Base-by-base conservation (phyloP, 768 basidiomycete genomes). In the Lactifluus pinguis region DNA sequence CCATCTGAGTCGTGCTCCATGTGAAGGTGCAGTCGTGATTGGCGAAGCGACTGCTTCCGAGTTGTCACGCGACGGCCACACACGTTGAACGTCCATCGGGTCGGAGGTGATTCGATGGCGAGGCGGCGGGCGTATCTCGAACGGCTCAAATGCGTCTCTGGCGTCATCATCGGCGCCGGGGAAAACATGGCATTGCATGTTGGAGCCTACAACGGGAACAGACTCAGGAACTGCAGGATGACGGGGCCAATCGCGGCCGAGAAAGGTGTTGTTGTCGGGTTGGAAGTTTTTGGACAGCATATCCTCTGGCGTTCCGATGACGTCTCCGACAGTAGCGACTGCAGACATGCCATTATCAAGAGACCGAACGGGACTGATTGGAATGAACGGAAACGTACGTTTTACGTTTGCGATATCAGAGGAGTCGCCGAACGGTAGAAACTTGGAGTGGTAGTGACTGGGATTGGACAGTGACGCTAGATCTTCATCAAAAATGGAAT, bases 391-490 rank as follows among this genome's bases (percentile, higher is more conserved):
- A 52, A 79, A 72, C 29, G 80, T 78, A 32, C 71, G 72, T 13
- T 78, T 76, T 48, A 77, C 65, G 56, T 71, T 68, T 30, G 68
- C 69, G 1, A 70, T 62, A 44, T 78, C 76, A 45, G 69, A 57
- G 45, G 69, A 57, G 60, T 83, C 83, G 50, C 69, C 70, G 64
- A 87, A 86, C 7, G 84, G 82, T 38, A 80, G 78, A 69, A 86
- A 85, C 3, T 72, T 73, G 10, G 70, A 67, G n/a, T 62, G 60
- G 45, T 62, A 59, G 45, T 61, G 67, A 15, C 58, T 49, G 30
- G 58, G 67, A 44, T 67, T 69, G 19, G 66, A 60, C 34, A 73
- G 59, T 30, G 74, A 68, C n/a, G 75, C 70, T 41, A 74, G 59
- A 51, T 76, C 73, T 36, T 77, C 76, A 55, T 77, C 75, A 65